These are phyloP conservation scores for Hansenula sp. DNA, from an alignment of 1,139 yeast genomes.

Conservation along the genomic window DNA sequence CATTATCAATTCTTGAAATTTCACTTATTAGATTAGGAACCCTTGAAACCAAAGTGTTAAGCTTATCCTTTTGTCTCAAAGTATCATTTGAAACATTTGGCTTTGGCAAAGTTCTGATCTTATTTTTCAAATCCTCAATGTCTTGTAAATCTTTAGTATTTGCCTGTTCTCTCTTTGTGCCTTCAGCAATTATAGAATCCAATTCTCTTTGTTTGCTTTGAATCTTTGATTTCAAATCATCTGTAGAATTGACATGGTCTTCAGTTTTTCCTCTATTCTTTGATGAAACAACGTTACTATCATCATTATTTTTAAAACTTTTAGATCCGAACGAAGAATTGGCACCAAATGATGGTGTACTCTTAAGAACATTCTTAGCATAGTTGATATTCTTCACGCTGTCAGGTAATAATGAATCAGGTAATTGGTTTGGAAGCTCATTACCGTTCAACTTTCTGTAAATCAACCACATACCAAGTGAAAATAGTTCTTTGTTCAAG, in stretches of 20 bases:
- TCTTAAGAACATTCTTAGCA: conserved; percentile 55
- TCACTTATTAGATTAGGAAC: conserved; percentile 71
- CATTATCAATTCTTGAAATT: conserved; percentile 62
- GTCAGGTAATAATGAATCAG: conserved; percentile 73
- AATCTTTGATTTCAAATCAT: conserved; percentile 28
- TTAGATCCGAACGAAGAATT: conserved; percentile 12
- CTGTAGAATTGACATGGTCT: conserved; percentile 6
- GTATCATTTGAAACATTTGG: conserved; percentile 30
- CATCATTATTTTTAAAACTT: conserved; percentile 32
- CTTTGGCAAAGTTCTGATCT: conserved; percentile 40
- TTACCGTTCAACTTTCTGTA: conserved; percentile 72
- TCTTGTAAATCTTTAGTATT: conserved; percentile 32
- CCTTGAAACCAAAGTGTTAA: conserved; percentile 54
- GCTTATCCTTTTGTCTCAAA: conserved; percentile 24
- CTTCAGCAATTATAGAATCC: conserved; percentile 42
- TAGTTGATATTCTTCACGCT: conserved; percentile 59
- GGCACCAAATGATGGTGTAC: conserved; percentile 9
- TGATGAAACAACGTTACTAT: conserved; percentile 27
- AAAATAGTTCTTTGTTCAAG: conserved; percentile 71
- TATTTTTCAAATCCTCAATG: conserved; percentile 60
- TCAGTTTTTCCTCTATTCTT: conserved; percentile 9
- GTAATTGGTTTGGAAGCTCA: conserved; percentile 67
- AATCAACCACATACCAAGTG: conserved; percentile 81
- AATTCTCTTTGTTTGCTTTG: conserved; percentile 56
- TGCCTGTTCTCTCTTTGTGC: conserved; percentile 42